Base-by-base conservation (phyloP, 2,329 filamentous ascomycete species). In the Teratosphaeria destructans region DNA sequence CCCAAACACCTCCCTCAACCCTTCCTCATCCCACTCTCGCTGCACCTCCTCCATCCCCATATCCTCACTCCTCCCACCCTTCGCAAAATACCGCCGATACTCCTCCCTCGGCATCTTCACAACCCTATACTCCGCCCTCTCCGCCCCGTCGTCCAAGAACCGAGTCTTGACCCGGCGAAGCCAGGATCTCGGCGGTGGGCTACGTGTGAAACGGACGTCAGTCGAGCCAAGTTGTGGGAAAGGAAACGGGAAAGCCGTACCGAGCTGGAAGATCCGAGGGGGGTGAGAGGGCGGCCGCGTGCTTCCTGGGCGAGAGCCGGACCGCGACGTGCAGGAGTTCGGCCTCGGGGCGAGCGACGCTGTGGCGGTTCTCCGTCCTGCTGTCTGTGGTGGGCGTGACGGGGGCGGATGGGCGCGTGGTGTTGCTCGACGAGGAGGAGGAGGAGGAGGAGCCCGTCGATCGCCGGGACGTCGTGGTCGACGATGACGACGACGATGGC, bases 71-170 rank as follows among this genome's bases (percentile, higher is more conserved):
- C 65, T 52, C 27, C 56, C 49, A 55, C 71, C 68, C 29, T 63
- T 63, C 23, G 59, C 62, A 54, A 69, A 68, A 26, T 64, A 63
- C 11, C 62, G 60, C 49, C 65, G 64, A 29, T 71, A 71, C 14
- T 70, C 70, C 11, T 63, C 56, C 14, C 70, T 58, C 26, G 70
- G 67, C 69, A 71, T 70, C 61, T 69, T 68, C 57, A 71, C 58
- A 2, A 65, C 64, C 55, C 66, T 68, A 58, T 66, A 69, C 39
- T 63, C 55, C 53, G 65, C 57, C 14, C 43, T n/a, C n/a, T 64
- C 63, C 54, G 67, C 66, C 19, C 58, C 53, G 0, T 61, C 60
- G 16, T 53, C 58, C 29, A 61, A 60, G 8, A 68, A 53, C 14
- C 69, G 66, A 2, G 68, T 70, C 16, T 63, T 62, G 6, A 70